phyloP scores from a whole-genome alignment of 768 basidiomycete species.

The Gyrodon lividus region DNA sequence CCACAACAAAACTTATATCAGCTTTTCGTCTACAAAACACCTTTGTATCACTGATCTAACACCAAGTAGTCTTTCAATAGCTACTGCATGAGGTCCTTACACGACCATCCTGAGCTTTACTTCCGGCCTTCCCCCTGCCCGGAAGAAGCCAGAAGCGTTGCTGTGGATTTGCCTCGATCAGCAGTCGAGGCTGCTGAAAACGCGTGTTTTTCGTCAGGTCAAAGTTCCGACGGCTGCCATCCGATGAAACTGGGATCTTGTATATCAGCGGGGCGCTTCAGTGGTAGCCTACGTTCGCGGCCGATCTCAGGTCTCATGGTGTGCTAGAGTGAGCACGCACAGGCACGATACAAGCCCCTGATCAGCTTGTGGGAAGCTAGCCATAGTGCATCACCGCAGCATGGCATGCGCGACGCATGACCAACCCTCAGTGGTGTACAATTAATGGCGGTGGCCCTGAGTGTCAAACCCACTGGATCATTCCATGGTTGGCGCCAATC shows the following conservation, averaged over 20 bases:
- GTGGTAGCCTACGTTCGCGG: not conserved
- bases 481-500: no score
- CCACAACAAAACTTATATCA: not conserved
- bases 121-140: not conserved
- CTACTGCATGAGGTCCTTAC: not conserved
- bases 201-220: conserved; percentile 15
- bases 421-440: not conserved
- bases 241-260: not conserved
- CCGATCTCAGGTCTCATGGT: not conserved
- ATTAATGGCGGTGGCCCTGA: no score
- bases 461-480: no score
- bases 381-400: not conserved
- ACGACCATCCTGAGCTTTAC: not conserved
- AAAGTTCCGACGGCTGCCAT: not conserved
- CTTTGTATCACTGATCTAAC: not conserved
- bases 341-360: not conserved
- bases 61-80: no score
- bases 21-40: not conserved
- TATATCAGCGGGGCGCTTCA: conserved; percentile 2
- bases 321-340: not conserved
- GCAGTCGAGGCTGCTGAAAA: not conserved
- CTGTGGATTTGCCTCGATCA: not conserved
- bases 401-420: not conserved
- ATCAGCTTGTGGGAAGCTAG: not conserved
- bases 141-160: not conserved